Conservation (phyloP, 176 grass and related monocot genomes). For the Eleusine indica region DNA sequence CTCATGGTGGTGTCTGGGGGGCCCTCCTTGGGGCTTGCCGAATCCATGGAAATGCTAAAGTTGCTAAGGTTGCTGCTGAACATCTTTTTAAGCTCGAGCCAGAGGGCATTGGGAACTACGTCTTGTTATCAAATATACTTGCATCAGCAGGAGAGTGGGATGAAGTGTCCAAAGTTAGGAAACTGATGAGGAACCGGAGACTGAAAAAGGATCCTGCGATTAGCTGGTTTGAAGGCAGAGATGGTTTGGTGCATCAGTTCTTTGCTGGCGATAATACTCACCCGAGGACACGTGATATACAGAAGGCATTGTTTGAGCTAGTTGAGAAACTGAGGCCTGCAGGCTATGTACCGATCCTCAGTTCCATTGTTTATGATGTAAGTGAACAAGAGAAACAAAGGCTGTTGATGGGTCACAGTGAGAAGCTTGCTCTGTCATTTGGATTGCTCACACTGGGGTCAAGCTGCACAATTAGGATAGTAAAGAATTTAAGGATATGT, state of each 20-base stretch:
- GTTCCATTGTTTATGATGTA: conserved; percentile 77
- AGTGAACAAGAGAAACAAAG: conserved; percentile 64
- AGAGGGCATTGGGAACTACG: conserved; percentile 66
- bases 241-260: conserved; percentile 72
- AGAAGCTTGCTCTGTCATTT: conserved; percentile 73
- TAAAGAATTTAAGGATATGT: conserved; percentile 81
- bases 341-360: conserved; percentile 61
- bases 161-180: conserved; percentile 66
- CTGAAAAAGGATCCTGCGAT: conserved; percentile 71
- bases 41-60: conserved; percentile 62
- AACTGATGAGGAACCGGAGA: conserved; percentile 54
- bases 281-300: conserved; percentile 57
- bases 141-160: conserved; percentile 70
- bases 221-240: conserved; percentile 67
- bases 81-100: conserved; percentile 74
- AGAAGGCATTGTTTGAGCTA: conserved; percentile 47
- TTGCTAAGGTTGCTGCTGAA: conserved; percentile 60
- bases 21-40: conserved; percentile 62
- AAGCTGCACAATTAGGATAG: conserved; percentile 57
- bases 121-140: conserved; percentile 67
- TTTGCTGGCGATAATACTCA: conserved; percentile 64
- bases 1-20: conserved; percentile 72
- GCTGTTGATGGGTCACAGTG: conserved; percentile 66
- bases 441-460: conserved; percentile 50
- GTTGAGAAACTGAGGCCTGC: conserved; percentile 43